Evolutionary conservation across 768 basidiomycete genomes (phyloP).

Genomic region (Trametes punicea): DNA sequence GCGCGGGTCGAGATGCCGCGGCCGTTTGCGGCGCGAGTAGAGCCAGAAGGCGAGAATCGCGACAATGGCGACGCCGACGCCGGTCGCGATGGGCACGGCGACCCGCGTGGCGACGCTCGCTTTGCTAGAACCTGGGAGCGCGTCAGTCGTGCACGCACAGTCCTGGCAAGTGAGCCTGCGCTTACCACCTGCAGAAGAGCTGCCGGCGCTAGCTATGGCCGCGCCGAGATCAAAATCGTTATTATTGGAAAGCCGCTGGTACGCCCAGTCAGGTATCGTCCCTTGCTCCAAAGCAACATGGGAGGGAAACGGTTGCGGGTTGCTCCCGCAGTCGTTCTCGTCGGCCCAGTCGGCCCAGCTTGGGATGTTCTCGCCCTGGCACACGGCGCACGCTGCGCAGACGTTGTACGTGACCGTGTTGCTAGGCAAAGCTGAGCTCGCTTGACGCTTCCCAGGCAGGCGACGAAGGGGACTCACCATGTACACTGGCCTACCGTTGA

Average conservation of each 20-base stretch:
- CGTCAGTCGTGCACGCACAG: background rate
- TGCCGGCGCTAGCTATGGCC: background rate
- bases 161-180: background rate
- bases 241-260: background rate
- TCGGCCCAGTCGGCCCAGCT: slow-evolving; percentile 7
- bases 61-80: slow-evolving; percentile 3
- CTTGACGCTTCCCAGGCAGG: background rate
- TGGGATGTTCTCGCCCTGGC: background rate
- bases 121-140: background rate
- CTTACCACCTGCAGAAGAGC: background rate
- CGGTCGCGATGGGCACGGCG: slow-evolving; percentile 4
- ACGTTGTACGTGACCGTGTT: slow-evolving; percentile 10
- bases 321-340: background rate
- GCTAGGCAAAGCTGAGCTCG: background rate
- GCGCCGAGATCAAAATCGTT: slow-evolving; percentile 5
- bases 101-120: background rate
- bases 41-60: background rate
- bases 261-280: slow-evolving; percentile 9
- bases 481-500: background rate
- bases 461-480: background rate
- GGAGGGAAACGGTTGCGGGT: slow-evolving; percentile 1
- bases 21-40: slow-evolving; percentile 1
- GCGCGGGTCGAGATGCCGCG: background rate
- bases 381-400: slow-evolving; percentile 8
- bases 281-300: background rate